Percentiles rank a stretch among this genome's conserved stretches.
Conservation (phyloP, 345 rosid species). For the Dovyalis caffra region DNA sequence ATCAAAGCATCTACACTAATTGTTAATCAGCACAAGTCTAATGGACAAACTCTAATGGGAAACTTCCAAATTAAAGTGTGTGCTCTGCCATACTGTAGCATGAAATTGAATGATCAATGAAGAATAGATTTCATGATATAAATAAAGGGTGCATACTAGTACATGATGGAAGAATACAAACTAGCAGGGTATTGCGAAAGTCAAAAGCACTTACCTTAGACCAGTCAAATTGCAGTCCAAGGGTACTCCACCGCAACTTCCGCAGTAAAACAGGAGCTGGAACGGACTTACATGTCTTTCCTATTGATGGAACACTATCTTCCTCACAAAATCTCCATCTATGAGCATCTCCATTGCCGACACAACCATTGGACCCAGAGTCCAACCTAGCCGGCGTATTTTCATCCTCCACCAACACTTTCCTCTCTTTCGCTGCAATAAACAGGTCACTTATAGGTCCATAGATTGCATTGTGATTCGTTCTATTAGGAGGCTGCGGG, state of each 20-base stretch:
- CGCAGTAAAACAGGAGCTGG: slow-evolving; percentile 53
- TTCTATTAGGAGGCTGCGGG: slow-evolving; percentile 88
- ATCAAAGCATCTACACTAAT: neutral
- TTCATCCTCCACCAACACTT: slow-evolving; percentile 50
- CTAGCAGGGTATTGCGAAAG: neutral
- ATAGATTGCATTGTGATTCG: slow-evolving; percentile 78
- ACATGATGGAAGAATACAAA: neutral
- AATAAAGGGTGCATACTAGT: neutral
- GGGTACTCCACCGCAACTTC: slow-evolving; percentile 93
- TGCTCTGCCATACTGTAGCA: neutral
- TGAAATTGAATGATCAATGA: neutral
- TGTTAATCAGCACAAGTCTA: neutral
- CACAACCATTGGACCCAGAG: slow-evolving; percentile 26
- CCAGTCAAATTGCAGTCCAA: slow-evolving; percentile 94
- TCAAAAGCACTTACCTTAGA: slow-evolving; percentile 51
- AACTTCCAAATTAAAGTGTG: neutral
- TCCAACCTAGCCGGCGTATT: slow-evolving; percentile 18
- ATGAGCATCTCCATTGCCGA: slow-evolving; percentile 24
- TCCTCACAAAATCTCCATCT: slow-evolving; percentile 63
- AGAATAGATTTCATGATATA: neutral
- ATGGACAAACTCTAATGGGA: neutral
- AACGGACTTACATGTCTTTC: slow-evolving; percentile 41
- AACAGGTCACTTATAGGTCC: slow-evolving; percentile 72
- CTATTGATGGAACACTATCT: slow-evolving; percentile 23
- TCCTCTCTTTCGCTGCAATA: slow-evolving; percentile 50